Evolutionary conservation across 768 basidiomycete genomes (phyloP).

Genomic region (Podaxis carcinomalis): DNA sequence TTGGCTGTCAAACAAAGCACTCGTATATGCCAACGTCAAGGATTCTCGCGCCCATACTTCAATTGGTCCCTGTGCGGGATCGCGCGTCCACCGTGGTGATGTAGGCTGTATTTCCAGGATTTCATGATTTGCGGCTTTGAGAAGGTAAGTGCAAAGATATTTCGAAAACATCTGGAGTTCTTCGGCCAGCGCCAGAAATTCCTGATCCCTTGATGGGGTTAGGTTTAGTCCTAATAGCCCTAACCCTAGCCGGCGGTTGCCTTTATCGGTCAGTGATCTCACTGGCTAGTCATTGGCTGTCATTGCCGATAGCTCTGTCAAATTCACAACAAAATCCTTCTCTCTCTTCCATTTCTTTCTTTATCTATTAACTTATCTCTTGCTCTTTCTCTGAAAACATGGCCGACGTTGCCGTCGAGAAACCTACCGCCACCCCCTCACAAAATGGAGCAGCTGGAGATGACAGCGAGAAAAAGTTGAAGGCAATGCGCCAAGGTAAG

Average conservation of each 20-base stretch:
- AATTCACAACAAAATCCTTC: background rate
- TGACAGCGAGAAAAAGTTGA: slow-evolving; percentile 35
- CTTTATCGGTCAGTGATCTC: slow-evolving; percentile 3
- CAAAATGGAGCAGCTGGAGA: slow-evolving; percentile 12
- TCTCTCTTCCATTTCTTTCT: background rate
- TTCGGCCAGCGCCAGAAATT: no score
- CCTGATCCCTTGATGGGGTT: background rate
- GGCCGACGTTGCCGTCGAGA: slow-evolving; percentile 24
- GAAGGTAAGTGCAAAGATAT: background rate
- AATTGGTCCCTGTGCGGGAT: background rate
- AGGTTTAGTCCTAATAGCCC: background rate
- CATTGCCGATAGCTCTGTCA: background rate
- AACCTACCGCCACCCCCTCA: slow-evolving; percentile 13
- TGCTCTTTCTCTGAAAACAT: slow-evolving; percentile 18
- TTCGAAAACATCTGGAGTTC: background rate
- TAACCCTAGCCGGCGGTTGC: background rate
- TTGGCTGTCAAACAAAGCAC: background rate
- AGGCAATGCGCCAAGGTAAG: slow-evolving; percentile 55
- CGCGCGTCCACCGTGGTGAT: background rate
- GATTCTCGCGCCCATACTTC: no score
- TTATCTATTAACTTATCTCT: slow-evolving; percentile 18
- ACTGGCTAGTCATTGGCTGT: slow-evolving; percentile 6
- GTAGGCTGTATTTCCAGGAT: background rate
- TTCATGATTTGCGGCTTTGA: background rate
- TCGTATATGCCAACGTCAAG: no score